Percentiles rank a stretch among this genome's conserved stretches.
These are phyloP conservation scores for Acacia pycnantha DNA, from an alignment of 331 rosid species.

Conservation along the genomic window DNA sequence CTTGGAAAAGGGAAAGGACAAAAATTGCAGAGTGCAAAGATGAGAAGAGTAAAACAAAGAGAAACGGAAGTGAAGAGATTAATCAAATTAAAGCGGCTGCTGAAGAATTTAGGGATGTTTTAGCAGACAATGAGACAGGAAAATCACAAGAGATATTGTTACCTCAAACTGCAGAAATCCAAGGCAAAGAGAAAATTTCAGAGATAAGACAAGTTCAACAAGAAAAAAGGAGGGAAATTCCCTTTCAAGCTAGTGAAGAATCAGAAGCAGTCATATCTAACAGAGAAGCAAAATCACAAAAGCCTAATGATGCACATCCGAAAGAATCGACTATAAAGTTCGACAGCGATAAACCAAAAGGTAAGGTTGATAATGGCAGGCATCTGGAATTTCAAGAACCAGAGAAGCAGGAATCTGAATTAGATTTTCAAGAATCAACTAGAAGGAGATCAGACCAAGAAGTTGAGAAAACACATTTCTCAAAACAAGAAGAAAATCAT, in stretches of 20 bases:
- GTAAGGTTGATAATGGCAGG: slow-evolving; percentile 14
- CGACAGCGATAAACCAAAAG: not conserved
- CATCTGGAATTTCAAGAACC: not conserved
- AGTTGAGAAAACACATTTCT: slow-evolving; percentile 6
- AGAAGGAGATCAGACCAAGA: slow-evolving; percentile 9
- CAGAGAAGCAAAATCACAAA: slow-evolving; percentile 11
- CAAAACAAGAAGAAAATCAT: slow-evolving; percentile 4
- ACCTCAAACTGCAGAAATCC: slow-evolving; percentile 5
- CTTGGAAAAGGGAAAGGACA: not conserved
- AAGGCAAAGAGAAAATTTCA: slow-evolving; percentile 14
- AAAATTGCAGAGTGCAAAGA: slow-evolving; percentile 17
- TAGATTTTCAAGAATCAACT: slow-evolving; percentile 23
- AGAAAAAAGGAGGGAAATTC: not conserved
- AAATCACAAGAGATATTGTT: slow-evolving; percentile 5
- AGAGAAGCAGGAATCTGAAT: not conserved
- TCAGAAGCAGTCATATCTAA: slow-evolving; percentile 6
- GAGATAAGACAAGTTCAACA: not conserved
- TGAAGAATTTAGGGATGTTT: not conserved
- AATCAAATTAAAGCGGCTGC: not conserved
- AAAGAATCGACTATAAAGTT: not conserved
- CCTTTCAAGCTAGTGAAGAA: not conserved
- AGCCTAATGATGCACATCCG: not conserved
- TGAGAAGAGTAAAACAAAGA: slow-evolving; percentile 17
- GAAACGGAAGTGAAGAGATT: not conserved
- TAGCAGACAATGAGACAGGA: slow-evolving; percentile 2